A percentile compares a stretch with the other conserved stretches of the same genome.
These are phyloP conservation scores for Forsythia viridissima DNA, from an alignment of 257 asterid genomes.

Conservation along the genomic window DNA sequence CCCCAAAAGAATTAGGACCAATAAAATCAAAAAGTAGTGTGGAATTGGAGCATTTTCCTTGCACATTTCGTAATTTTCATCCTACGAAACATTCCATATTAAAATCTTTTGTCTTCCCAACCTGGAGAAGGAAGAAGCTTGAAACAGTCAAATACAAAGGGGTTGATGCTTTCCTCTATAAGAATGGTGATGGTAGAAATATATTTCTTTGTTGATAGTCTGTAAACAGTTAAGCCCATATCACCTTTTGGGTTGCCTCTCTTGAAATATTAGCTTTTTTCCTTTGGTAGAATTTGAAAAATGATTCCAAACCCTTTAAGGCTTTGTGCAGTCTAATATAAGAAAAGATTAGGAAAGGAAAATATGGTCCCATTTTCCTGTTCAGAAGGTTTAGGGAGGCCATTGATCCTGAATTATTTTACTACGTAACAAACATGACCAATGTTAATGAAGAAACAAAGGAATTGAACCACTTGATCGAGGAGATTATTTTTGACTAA, in stretches of 20 bases:
- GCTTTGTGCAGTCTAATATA: neutral
- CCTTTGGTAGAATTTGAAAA: neutral
- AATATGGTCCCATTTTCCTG: no score
- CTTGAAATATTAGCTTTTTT: neutral
- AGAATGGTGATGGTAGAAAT: neutral
- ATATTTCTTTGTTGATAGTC: neutral
- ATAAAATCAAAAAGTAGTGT: slow-evolving; percentile 13
- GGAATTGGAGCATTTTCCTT: neutral
- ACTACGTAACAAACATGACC: no score
- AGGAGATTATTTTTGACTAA: no score
- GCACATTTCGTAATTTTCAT: neutral
- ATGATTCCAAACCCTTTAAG: neutral
- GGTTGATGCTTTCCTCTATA: neutral
- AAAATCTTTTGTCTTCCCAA: neutral
- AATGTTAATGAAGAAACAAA: no score
- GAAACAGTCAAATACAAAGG: slow-evolving; percentile 6
- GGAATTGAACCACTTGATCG: no score
- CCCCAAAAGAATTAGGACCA: neutral
- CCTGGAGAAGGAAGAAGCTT: slow-evolving; percentile 8
- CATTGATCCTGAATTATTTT: no score
- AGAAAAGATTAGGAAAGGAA: no score
- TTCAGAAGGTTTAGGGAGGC: no score
- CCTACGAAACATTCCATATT: neutral
- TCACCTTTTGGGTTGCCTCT: neutral
- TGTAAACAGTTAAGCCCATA: neutral